These are phyloP conservation scores for Platismatia glauca DNA, from an alignment of 495 filamentous ascomycete species.

Conservation along the genomic window DNA sequence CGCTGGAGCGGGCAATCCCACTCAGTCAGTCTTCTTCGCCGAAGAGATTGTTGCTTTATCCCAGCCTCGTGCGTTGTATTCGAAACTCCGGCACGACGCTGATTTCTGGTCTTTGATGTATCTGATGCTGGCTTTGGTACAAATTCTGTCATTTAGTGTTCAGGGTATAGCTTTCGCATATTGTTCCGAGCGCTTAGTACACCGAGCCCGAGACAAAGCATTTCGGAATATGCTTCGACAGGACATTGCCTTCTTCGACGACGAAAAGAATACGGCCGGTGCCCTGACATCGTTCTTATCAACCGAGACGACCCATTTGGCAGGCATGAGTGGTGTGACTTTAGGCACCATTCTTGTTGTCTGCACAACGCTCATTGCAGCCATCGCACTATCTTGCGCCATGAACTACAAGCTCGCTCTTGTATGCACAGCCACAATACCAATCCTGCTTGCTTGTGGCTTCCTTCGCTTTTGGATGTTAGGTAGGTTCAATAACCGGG, in stretches of 20 bases:
- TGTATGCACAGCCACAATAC: conserved; percentile 70
- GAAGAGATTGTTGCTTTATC: conserved; percentile 70
- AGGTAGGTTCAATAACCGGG: conserved; percentile 59
- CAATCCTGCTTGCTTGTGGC: conserved; percentile 67
- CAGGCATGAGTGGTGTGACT: conserved; percentile 70
- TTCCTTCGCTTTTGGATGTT: conserved; percentile 85
- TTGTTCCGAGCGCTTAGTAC: conserved; percentile 75
- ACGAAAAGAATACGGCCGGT: conserved; percentile 74
- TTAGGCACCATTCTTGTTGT: conserved; percentile 74
- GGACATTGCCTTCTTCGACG: conserved; percentile 84
- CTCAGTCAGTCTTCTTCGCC: conserved; percentile 82
- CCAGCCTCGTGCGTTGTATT: conserved; percentile 36
- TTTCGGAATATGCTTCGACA: conserved; percentile 89
- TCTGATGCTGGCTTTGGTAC: conserved; percentile 76
- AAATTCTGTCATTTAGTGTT: conserved; percentile 57
- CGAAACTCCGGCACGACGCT: conserved; percentile 51
- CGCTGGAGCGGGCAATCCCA: conserved; percentile 75
- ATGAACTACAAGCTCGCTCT: conserved; percentile 89
- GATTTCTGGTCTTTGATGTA: conserved; percentile 95
- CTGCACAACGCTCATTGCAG: conserved; percentile 60
- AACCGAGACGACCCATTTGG: conserved; percentile 76
- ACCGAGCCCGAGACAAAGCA: conserved; percentile 66
- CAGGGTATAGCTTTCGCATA: conserved; percentile 74
- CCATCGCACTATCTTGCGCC: conserved; percentile 54
- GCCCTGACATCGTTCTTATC: conserved; percentile 77